Base-by-base conservation (phyloP, 2,329 filamentous ascomycete genomes). In the Calonectria pseudoturangicola region DNA sequence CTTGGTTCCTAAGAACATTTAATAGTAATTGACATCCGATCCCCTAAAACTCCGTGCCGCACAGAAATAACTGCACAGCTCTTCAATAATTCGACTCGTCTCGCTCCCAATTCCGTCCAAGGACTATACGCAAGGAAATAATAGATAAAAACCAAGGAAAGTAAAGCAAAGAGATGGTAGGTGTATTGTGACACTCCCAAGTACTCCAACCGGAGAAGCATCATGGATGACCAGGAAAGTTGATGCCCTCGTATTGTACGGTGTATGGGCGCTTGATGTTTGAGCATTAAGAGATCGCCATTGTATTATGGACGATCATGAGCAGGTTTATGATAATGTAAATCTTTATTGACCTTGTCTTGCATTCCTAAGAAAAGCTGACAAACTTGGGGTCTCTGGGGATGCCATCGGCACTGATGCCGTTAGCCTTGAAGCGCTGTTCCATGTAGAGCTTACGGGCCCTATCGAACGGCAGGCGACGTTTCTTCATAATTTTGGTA, bases 381-480 rank as follows among this genome's bases (percentile, higher is more conserved):
- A 98, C 95, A 82, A 98, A 98, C 87, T 98, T 98, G 74, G 96
- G 95, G 87, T 98, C 96, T 82, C 92, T 90, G 74, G 97, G 97
- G 79, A 93, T 87, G 5, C 97, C 97, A 84, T 99, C 97, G 6
- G 94, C 89, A 1, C 93, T 95, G 82, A 99, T 98, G 65, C 94
- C 94, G 80, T 98, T 95, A 82, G 92, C 95, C 82, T 92, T 92
- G 86, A 99, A 98, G 71, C 92, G 89, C 79, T 94, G 92, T 86
- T 98, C 94, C 85, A 95, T 97, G 82, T 94, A 97, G 56, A 95
- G 89, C 79, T 94, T 90, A 78, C 97, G 90, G 47, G 96, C 97
- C 86, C 98, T 95, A 85, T 99, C 96, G 82, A 99, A 99, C 73
- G 89, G 90, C 75, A 98, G 90, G 71, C 92, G 90, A 75, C 92